Percentiles rank a stretch among this genome's conserved stretches.
Evolutionary conservation across 1,139 yeast species (phyloP).

Genomic region (Spencermartinsiella ligniputridi): DNA sequence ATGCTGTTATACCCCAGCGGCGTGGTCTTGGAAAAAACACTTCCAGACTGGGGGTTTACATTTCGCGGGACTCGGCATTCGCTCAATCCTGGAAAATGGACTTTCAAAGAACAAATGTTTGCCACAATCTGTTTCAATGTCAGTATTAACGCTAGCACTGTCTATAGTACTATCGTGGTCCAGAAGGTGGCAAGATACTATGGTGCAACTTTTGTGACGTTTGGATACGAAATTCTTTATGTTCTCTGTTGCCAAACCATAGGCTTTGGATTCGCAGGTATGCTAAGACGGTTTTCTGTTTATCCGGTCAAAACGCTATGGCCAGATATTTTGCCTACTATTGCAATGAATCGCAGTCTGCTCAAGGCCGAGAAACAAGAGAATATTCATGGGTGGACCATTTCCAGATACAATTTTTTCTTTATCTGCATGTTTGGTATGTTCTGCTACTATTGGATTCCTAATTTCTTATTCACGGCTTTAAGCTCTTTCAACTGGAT

Average conservation of each 20-base stretch:
- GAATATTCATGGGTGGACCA: constrained; percentile 47
- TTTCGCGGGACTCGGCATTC: constrained; percentile 37
- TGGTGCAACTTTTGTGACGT: constrained; percentile 41
- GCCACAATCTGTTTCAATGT: constrained; percentile 35
- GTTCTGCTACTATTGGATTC: constrained; percentile 54
- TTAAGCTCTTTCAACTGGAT: constrained; percentile 55
- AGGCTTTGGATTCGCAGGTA: constrained; percentile 63
- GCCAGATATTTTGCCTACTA: constrained; percentile 52
- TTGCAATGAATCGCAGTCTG: constrained; percentile 56
- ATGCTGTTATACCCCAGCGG: constrained; percentile 57
- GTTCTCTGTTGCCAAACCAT: constrained; percentile 51
- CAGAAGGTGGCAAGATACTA: constrained; percentile 37
- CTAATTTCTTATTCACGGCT: constrained; percentile 48
- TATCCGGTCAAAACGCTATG: constrained; percentile 55
- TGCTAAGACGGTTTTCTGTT: constrained; percentile 53
- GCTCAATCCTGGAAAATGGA: constrained; percentile 60
- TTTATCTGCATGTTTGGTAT: constrained; percentile 35
- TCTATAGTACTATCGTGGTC: constrained; percentile 26
- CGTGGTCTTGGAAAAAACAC: constrained; percentile 24
- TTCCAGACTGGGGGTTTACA: constrained; percentile 48
- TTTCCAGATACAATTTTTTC: constrained; percentile 46
- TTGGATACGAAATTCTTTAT: constrained; percentile 49
- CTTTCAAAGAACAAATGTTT: constrained; percentile 63
- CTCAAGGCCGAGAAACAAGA: constrained; percentile 32
- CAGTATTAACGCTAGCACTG: constrained; percentile 40